Evolutionary conservation across 805 yeast species (phyloP), one percentile per base, ranked within the genome.

Genomic region (Teunomyces cretensis): DNA sequence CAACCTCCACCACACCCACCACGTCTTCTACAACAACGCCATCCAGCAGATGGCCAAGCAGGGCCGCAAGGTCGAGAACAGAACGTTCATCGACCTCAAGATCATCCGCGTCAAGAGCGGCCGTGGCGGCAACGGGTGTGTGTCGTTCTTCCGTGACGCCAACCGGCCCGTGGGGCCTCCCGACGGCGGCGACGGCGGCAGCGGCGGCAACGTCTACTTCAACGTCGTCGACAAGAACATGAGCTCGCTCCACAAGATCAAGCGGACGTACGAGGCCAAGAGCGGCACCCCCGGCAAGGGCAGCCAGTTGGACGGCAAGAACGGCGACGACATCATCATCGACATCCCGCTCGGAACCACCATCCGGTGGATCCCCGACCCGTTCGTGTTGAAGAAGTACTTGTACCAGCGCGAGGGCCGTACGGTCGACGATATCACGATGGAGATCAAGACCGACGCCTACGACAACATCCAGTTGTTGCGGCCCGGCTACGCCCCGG

Each of bases 101-200:
- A 75, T 88, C 6, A 74, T 92, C 8, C 79, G 79, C 44, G 68
- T 89, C 7, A 61, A 68, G 3, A 81, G 96, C 22, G 99, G 99
- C 0, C 73, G 69, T 33, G 99, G 99, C 15, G 99, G 99, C 1
- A 75, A 84, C 60, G 99, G 99, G 6, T 74, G 79, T 27, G 84
- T 89, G 0, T 86, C 97, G 0, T 94, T 94, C 64, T 78, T 84
- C 47, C 73, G 97, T 52, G 98, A 89, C 53, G 87, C 96, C 3
- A 88, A 90, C 33, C 68, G 88, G 35, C 75, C 96, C 0, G 75
- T 77, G 14, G 99, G 99, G 0, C 98, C 99, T 0, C 96, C 99
- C 0, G 96, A 91, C 64, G 99, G 99, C n/a, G 99, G 99, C 8
- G 97, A 94, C 67, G 99, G 99, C 26, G 99, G 98, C 4, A 70